Base-by-base conservation (phyloP, 2,329 filamentous ascomycete species). In the Aspergillus pseudoviridinutans region DNA sequence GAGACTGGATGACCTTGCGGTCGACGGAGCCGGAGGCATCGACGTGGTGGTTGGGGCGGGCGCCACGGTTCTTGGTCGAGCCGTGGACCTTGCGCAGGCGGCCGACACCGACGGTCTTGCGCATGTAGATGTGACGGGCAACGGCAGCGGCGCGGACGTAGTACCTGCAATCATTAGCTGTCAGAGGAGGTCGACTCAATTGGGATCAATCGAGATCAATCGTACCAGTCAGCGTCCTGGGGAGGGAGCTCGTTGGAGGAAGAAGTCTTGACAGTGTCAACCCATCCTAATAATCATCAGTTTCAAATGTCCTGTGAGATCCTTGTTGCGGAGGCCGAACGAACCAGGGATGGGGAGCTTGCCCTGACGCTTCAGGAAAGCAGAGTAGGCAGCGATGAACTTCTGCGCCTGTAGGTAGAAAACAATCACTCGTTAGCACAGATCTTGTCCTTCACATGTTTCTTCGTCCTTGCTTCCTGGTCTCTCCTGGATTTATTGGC, bases 201-300 rank as follows among this genome's bases (percentile, higher is more conserved):
- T 47, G 17, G 35, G 49, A 27, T 80, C 81, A 29, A 50, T 50
- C 28, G 53, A 53, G 25, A 49, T 28, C 29, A 32, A 56, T 87
- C 90, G 84, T 87, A 95, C 94, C 94, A 99, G 87, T 99, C 94
- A 78, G 92, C 91, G 80, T 92, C 89, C 87, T 97, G 92, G 75
- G 93, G 94, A 75, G 93, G 93, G 72, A 99, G 90, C 85, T 99
- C 94, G 83, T 96, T 96, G 79, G 90, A 89, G 78, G 88, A 86
- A 74, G 91, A 93, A 71, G 93, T 97, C 90, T 99, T 99, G 84
- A 97, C 94, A 76, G 93, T 97, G 79, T 99, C 94, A 80, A 97
- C 93, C 93, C 93, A 97, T 84, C 91, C 92, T 95, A 53, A 22
- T 27, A 50, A 20, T 22, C 49, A 32, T 50, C 29, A 50, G 49